phyloP scores from a whole-genome alignment of 306 rosid species.

The Vigna reflexopilosa region DNA sequence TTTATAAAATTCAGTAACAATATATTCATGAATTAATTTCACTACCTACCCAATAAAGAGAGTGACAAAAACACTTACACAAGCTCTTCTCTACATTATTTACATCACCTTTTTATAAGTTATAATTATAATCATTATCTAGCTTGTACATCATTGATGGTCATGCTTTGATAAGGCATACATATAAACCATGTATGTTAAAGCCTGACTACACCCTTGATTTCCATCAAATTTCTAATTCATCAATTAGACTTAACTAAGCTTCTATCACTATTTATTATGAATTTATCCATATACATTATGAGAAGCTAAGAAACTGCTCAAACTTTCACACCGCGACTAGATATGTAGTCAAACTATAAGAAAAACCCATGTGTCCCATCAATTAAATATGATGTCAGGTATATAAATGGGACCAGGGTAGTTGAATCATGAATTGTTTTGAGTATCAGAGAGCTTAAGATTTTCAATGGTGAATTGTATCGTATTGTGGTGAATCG shows the following conservation, averaged over 20 bases:
- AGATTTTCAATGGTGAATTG: no score
- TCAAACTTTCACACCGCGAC: no score
- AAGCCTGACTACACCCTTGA: slow-evolving; percentile 30
- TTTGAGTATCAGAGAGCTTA: no score
- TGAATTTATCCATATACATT: slow-evolving; percentile 23
- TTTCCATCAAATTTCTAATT: slow-evolving; percentile 35
- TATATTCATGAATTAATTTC: slow-evolving; percentile 31
- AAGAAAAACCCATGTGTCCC: no score
- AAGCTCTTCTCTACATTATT: slow-evolving; percentile 8
- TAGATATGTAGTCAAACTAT: no score
- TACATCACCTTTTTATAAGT: background rate
- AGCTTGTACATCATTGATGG: slow-evolving; percentile 26
- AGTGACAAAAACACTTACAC: slow-evolving; percentile 12
- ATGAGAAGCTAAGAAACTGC: slow-evolving; percentile 16
- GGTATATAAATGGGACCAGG: no score
- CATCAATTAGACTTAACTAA: slow-evolving; percentile 39
- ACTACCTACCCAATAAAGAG: background rate
- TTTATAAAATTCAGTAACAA: slow-evolving; percentile 21
- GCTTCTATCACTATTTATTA: slow-evolving; percentile 30
- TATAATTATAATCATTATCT: slow-evolving; percentile 23
- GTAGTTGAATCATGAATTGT: no score
- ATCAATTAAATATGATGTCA: no score
- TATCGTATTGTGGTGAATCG: no score
- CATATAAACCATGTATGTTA: background rate
- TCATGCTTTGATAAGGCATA: slow-evolving; percentile 21